phyloP scores from a whole-genome alignment of 495 filamentous ascomycete species.

The Talaromyces adpressus region DNA sequence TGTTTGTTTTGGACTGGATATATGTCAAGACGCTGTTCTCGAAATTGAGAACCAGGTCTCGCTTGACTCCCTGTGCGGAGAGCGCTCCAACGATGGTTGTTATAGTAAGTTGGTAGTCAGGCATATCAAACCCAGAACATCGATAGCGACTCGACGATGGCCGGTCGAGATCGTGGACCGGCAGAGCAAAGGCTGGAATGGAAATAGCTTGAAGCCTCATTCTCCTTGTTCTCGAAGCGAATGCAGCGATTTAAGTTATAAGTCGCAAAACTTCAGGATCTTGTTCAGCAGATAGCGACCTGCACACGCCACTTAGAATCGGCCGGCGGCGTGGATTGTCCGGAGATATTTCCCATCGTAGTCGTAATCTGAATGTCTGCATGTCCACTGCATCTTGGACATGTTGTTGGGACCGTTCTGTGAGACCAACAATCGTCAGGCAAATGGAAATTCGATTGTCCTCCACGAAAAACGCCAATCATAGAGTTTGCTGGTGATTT shows the following conservation, averaged over 20 bases:
- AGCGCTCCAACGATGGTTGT: not conserved
- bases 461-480: not conserved
- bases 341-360: no score
- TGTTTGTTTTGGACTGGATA: not conserved
- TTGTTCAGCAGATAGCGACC: not conserved
- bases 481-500: not conserved
- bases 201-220: no score
- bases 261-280: no score
- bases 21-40: not conserved
- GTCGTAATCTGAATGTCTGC: not conserved
- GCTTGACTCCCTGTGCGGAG: not conserved
- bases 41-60: not conserved
- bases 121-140: no score
- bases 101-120: no score
- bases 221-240: no score
- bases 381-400: not conserved
- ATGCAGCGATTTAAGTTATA: no score
- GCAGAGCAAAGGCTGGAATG: no score
- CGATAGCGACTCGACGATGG: no score
- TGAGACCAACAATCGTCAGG: not conserved
- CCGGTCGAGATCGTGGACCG: no score
- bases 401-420: not conserved
- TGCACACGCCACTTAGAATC: not conserved
- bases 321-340: no score
- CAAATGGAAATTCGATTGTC: not conserved